phyloP scores from a whole-genome alignment of 805 yeast genomes.

The Candida saitoana region DNA sequence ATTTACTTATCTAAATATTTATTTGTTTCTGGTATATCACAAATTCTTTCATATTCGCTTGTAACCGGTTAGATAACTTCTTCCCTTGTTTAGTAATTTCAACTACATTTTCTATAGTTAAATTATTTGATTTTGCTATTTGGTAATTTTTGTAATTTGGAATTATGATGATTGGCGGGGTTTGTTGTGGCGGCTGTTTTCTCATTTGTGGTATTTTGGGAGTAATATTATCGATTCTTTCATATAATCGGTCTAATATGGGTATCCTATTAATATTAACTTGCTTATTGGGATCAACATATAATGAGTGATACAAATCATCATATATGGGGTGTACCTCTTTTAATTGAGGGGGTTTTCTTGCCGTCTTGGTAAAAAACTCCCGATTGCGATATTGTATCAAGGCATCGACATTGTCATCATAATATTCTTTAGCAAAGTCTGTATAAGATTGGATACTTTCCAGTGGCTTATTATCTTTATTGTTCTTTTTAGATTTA shows the following conservation, averaged over 20 bases:
- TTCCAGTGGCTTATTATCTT: too few relatives aligned
- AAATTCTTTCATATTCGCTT: too few relatives aligned
- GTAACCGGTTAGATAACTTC: too few relatives aligned
- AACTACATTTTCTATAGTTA: too few relatives aligned
- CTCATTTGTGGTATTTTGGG: not conserved
- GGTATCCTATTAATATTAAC: not conserved
- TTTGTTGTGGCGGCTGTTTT: not conserved
- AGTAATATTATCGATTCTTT: not conserved
- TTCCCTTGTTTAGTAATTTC: too few relatives aligned
- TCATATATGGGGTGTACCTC: conserved; percentile 13
- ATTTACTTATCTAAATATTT: too few relatives aligned
- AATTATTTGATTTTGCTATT: too few relatives aligned
- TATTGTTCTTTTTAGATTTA: too few relatives aligned
- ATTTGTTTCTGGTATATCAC: too few relatives aligned
- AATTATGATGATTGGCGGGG: too few relatives aligned
- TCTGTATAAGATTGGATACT: not conserved
- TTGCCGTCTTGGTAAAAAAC: not conserved
- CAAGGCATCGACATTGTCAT: not conserved
- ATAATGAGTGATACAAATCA: conserved; percentile 45
- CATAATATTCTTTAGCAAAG: not conserved
- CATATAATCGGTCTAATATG: not conserved
- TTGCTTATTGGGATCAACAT: not conserved
- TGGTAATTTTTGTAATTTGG: too few relatives aligned
- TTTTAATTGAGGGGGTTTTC: not conserved
- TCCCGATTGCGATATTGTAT: not conserved